A percentile compares a stretch with the other conserved stretches of the same genome.
These are phyloP conservation scores for Uncinocarpus reesii DNA, from an alignment of 2,329 filamentous ascomycete species.

Conservation along the genomic window DNA sequence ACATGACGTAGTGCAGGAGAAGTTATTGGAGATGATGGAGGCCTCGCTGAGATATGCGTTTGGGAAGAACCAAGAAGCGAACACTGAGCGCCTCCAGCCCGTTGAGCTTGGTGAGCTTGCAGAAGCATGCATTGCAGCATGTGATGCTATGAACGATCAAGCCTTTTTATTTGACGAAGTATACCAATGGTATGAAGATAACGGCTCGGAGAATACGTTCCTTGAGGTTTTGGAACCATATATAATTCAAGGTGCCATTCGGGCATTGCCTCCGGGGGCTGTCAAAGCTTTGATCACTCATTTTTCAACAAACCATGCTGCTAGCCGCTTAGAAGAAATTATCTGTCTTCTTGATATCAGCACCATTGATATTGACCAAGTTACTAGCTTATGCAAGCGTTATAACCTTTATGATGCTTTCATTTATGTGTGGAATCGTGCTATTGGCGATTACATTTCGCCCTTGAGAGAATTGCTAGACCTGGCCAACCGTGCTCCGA, in stretches of 20 bases:
- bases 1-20: conserved; percentile 75
- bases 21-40: conserved; percentile 83
- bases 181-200: conserved; percentile 81
- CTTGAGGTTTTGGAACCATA: conserved; percentile 81
- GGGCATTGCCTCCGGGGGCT: conserved; percentile 64
- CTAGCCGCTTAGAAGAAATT: conserved; percentile 77
- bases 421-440: conserved; percentile 94
- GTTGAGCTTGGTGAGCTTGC: conserved; percentile 65
- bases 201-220: conserved; percentile 62
- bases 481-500: conserved; percentile 25
- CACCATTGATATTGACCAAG: conserved; percentile 88
- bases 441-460: conserved; percentile 78
- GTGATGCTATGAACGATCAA: conserved; percentile 62
- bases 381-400: conserved; percentile 81
- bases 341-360: conserved; percentile 84
- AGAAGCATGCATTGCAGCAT: conserved; percentile 72
- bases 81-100: conserved; percentile 44
- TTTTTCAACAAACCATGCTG: conserved; percentile 65
- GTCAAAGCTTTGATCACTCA: conserved; percentile 78
- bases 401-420: conserved; percentile 89
- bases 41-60: conserved; percentile 88
- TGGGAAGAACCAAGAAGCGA: conserved; percentile 46
- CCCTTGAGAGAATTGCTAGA: conserved; percentile 72
- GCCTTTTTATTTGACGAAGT: conserved; percentile 87
- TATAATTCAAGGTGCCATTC: conserved; percentile 68